Conservation (phyloP, 106 monocot genomes). For the Chionographis japonica region DNA sequence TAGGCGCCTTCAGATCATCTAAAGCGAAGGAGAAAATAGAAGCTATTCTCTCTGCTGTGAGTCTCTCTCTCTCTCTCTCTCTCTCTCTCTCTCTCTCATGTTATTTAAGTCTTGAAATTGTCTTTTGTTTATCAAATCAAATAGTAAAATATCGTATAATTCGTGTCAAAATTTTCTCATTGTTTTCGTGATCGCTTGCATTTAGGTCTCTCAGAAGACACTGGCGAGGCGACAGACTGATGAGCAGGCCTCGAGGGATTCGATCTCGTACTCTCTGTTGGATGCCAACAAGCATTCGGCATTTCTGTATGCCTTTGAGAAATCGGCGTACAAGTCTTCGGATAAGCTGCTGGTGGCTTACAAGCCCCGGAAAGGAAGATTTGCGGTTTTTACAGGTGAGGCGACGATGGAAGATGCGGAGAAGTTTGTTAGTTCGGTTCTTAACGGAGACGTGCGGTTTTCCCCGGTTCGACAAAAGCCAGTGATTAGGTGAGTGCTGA, state of each 20-base stretch:
- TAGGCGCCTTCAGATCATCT: slow-evolving; percentile 69
- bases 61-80: slow-evolving; percentile 3
- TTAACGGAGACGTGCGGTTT: slow-evolving; percentile 77
- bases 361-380: slow-evolving; percentile 71
- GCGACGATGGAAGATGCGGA: slow-evolving; percentile 66
- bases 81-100: not conserved
- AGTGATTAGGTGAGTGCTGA: slow-evolving; percentile 30
- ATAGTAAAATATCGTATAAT: no score
- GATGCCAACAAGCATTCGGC: slow-evolving; percentile 63
- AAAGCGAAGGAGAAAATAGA: slow-evolving; percentile 58
- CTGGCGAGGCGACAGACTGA: slow-evolving; percentile 44
- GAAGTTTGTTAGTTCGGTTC: slow-evolving; percentile 68
- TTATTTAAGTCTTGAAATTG: no score
- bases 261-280: slow-evolving; percentile 60
- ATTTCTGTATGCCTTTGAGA: slow-evolving; percentile 67
- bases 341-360: slow-evolving; percentile 72
- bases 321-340: slow-evolving; percentile 38
- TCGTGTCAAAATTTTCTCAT: no score
- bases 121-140: no score
- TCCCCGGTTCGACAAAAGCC: slow-evolving; percentile 47
- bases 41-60: slow-evolving; percentile 48
- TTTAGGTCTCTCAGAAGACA: slow-evolving; percentile 85
- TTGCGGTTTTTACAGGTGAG: slow-evolving; percentile 44
- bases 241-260: slow-evolving; percentile 15
- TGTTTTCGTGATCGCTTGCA: no score